Percentiles rank a stretch among this genome's conserved stretches.
Conservation (phyloP, 2,329 filamentous ascomycete species). For the Aureobasidium namibiae region DNA sequence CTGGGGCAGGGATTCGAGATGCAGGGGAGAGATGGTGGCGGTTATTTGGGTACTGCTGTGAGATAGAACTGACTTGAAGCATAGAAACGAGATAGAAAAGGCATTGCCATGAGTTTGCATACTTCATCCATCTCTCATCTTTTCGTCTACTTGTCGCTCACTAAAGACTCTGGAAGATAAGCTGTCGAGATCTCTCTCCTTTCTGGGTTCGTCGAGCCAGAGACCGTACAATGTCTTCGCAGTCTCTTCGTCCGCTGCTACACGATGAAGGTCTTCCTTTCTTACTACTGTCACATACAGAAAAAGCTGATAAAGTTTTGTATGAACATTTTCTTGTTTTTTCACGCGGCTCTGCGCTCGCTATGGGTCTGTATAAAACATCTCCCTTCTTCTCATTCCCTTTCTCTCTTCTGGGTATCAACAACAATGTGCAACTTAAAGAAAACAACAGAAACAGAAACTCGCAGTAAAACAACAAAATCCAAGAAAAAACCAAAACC, state of each 20-base stretch:
- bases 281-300: not conserved
- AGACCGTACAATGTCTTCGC: too few species aligned
- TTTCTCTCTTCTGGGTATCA: not conserved
- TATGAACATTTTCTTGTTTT: not conserved
- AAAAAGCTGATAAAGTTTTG: not conserved
- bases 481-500: not conserved
- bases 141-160: too few species aligned
- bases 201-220: too few species aligned
- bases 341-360: not conserved
- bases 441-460: not conserved
- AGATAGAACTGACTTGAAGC: not conserved
- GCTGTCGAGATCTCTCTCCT: too few species aligned
- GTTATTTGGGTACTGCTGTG: not conserved
- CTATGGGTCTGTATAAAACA: not conserved
- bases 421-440: not conserved
- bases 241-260: not conserved
- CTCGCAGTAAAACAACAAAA: not conserved
- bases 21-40: not conserved
- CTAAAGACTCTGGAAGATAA: too few species aligned
- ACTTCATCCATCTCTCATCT: too few species aligned
- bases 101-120: too few species aligned
- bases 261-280: not conserved
- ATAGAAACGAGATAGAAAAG: too few species aligned
- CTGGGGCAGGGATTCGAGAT: conserved; percentile 11
- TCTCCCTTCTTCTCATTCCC: not conserved